These are phyloP conservation scores for Nicotiana benthamiana DNA, from an alignment of 257 asterid genomes.

Conservation along the genomic window DNA sequence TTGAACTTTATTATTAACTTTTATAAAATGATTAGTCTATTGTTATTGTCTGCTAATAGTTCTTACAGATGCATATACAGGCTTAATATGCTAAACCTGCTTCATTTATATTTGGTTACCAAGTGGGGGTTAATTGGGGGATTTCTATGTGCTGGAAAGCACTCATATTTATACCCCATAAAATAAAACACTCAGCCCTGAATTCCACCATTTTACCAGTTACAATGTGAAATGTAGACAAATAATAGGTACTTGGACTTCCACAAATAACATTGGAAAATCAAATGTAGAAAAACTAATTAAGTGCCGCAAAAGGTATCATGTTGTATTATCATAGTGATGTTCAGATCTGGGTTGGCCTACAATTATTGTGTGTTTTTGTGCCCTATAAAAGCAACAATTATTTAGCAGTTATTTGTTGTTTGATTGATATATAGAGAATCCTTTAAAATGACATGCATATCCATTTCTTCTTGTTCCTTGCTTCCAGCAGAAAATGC, in stretches of 20 bases:
- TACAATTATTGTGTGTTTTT: conserved; percentile 1
- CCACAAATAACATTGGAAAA: not conserved
- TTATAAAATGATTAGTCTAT: not conserved
- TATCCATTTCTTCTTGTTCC: not conserved
- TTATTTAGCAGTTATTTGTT: not conserved
- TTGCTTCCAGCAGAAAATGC: not conserved
- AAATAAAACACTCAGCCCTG: conserved; percentile 1
- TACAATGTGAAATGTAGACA: not conserved
- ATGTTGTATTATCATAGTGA: not conserved
- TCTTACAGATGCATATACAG: not conserved
- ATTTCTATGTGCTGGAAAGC: not conserved
- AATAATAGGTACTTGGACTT: not conserved
- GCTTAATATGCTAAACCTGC: not conserved
- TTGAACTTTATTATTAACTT: not conserved
- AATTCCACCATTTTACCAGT: not conserved
- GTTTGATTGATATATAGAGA: not conserved
- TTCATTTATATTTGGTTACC: not conserved
- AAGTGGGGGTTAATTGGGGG: not conserved
- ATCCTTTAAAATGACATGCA: not conserved
- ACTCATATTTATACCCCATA: not conserved
- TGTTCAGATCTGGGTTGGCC: not conserved
- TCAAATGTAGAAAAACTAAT: not conserved
- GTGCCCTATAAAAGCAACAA: not conserved
- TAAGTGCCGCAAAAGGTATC: not conserved
- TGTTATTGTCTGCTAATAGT: not conserved